phyloP scores from a whole-genome alignment of 2,329 filamentous ascomycete species.

The Delphinella strobiligena region DNA sequence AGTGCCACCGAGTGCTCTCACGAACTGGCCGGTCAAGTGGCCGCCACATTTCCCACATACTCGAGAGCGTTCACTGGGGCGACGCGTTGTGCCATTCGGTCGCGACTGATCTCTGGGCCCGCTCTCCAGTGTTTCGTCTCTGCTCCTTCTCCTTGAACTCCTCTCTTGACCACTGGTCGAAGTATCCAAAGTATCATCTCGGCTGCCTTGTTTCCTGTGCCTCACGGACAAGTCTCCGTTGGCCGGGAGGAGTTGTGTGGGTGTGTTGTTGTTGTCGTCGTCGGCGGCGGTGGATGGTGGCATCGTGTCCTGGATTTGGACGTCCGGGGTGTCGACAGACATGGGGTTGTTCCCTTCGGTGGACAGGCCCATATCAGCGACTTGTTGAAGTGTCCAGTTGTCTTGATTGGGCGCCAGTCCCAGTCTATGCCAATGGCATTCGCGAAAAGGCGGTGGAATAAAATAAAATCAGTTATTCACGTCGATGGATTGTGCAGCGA shows the following conservation, averaged over 20 bases:
- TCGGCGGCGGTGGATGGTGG: too few species aligned
- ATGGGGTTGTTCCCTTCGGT: not conserved
- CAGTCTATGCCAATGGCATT: not conserved
- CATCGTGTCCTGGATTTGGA: too few species aligned
- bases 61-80: slow-evolving; percentile 26
- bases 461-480: too few species aligned
- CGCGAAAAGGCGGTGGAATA: not conserved
- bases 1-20: slow-evolving; percentile 82
- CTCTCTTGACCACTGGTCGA: not conserved
- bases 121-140: not conserved
- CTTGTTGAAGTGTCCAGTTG: too few species aligned
- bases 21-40: slow-evolving; percentile 85
- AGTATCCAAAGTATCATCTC: not conserved
- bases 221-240: not conserved
- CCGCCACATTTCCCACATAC: slow-evolving; percentile 75
- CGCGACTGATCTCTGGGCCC: slow-evolving; percentile 4
- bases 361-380: not conserved
- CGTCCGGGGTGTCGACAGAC: not conserved
- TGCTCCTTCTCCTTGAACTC: not conserved
- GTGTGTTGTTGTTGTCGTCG: too few species aligned
- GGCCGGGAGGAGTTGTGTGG: not conserved
- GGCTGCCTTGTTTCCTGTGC: not conserved
- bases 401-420: not conserved
- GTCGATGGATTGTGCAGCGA: too few species aligned
- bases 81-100: slow-evolving; percentile 9